phyloP scores from a whole-genome alignment of 371 early-diverging fungal genomes.

The Actinomortierella ambigua region DNA sequence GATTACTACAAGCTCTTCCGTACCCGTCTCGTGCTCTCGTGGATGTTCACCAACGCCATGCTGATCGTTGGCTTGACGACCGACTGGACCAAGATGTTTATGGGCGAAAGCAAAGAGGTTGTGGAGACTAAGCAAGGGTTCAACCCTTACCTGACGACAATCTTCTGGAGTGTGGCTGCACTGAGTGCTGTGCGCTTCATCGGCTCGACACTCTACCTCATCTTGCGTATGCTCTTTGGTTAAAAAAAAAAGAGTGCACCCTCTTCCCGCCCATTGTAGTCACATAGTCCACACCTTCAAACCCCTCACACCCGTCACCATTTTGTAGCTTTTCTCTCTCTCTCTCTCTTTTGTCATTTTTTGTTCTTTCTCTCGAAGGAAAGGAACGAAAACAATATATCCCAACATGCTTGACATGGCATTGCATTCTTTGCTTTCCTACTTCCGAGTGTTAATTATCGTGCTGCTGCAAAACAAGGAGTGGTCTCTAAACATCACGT shows the following conservation, averaged over 20 bases:
- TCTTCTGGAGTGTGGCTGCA: constrained; percentile 83
- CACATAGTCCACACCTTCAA: not conserved
- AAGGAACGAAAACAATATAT: not conserved
- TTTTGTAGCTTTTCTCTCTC: not conserved
- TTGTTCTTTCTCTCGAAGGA: not conserved
- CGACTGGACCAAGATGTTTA: not conserved
- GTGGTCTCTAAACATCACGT: constrained; percentile 16
- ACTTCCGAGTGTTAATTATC: not conserved
- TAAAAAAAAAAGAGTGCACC: constrained; percentile 3
- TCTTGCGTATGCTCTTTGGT: constrained; percentile 54
- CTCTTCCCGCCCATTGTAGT: not conserved
- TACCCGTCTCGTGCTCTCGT: constrained; percentile 79
- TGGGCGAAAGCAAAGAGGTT: not conserved
- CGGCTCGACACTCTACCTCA: constrained; percentile 71
- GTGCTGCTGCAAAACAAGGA: too few relatives aligned
- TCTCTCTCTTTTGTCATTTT: not conserved
- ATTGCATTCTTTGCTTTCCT: not conserved
- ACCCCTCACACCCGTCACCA: not conserved
- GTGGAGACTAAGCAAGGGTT: constrained; percentile 26
- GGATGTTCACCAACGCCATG: constrained; percentile 82
- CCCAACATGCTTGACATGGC: not conserved
- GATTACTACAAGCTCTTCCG: constrained; percentile 89
- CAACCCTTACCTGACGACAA: constrained; percentile 76
- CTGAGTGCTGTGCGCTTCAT: constrained; percentile 77
- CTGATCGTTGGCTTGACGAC: constrained; percentile 68